Evolutionary conservation across 768 basidiomycete genomes (phyloP).

Genomic region (Russula sp.): DNA sequence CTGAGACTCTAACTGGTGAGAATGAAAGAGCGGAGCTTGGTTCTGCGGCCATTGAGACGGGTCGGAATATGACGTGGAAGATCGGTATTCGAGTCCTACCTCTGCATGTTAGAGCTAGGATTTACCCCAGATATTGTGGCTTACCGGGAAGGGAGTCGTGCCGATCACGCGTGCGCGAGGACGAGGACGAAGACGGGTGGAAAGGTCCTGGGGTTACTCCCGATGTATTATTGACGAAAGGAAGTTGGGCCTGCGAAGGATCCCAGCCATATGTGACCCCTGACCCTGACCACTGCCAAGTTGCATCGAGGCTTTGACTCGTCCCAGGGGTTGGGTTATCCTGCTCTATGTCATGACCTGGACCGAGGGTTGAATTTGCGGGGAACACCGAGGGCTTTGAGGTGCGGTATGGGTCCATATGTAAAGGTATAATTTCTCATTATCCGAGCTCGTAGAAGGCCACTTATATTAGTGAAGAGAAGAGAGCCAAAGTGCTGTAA

Average conservation of each 20-base stretch:
- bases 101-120: not conserved
- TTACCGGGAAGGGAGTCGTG: not conserved
- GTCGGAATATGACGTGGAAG: not conserved
- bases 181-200: not conserved
- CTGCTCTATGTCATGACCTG: too few relatives aligned
- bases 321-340: not conserved
- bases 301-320: too few relatives aligned
- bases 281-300: not conserved
- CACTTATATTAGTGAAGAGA: not conserved
- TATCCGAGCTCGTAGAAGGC: not conserved
- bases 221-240: not conserved
- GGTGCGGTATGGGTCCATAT: not conserved
- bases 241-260: not conserved
- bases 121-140: not conserved
- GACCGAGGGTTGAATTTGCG: not conserved
- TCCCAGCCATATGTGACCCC: not conserved
- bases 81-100: not conserved
- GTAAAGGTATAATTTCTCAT: not conserved
- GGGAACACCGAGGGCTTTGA: not conserved
- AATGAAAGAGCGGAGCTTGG: not conserved
- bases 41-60: not conserved
- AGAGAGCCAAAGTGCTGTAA: not conserved
- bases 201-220: not conserved
- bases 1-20: not conserved
- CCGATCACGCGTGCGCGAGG: not conserved